Percentiles rank a stretch among this genome's conserved stretches.
These are phyloP conservation scores for Pseudozyma tsukubaensis DNA, from an alignment of 1,284 basidiomycete genomes.

Conservation along the genomic window DNA sequence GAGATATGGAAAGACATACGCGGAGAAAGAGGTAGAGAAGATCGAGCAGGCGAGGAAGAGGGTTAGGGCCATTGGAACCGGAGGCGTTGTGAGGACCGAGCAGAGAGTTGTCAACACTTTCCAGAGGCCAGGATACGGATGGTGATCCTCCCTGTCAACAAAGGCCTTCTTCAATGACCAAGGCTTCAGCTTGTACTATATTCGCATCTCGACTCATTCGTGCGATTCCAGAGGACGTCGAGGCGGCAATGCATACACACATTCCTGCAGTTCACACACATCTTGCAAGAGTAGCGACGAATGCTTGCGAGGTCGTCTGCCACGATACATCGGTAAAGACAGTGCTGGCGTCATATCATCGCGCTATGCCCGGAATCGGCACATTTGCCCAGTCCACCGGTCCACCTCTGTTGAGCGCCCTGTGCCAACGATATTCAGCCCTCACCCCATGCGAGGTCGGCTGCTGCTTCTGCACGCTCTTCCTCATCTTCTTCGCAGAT, in stretches of 20 bases:
- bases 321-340: not conserved
- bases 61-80: conserved; percentile 80
- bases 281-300: not conserved
- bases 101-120: conserved; percentile 58
- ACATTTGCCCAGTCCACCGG: conserved; percentile 6
- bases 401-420: not conserved
- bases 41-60: conserved; percentile 78
- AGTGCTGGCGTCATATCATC: not conserved
- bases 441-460: not conserved
- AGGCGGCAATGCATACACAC: not conserved
- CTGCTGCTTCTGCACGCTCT: not conserved
- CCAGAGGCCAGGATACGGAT: conserved; percentile 65
- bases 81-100: conserved; percentile 58
- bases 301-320: not conserved
- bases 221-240: not conserved
- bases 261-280: not conserved
- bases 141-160: conserved; percentile 33
- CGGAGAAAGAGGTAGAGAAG: conserved; percentile 77
- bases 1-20: conserved; percentile 83
- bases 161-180: not conserved
- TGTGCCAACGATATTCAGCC: conserved; percentile 1
- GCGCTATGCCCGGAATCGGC: conserved; percentile 12
- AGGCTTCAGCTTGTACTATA: conserved; percentile 4
- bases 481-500: not conserved
- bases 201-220: not conserved